These are phyloP conservation scores for Rhizophagus sp. DNA, from an alignment of 192 early-diverging fungal genomes.

Conservation along the genomic window DNA sequence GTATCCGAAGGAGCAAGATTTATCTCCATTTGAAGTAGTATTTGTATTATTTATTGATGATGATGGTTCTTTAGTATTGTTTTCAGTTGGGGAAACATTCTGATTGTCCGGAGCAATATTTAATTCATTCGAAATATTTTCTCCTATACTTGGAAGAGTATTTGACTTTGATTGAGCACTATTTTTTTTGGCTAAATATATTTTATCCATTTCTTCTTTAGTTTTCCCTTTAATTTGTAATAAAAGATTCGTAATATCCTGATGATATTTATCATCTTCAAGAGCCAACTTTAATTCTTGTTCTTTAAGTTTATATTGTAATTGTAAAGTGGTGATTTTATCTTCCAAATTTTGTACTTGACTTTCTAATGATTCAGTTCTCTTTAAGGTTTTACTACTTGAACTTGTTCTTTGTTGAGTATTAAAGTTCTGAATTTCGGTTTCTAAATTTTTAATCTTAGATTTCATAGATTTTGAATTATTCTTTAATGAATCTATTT, in stretches of 20 bases:
- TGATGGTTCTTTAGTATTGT: not conserved
- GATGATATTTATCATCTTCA: not conserved
- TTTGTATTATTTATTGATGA: not conserved
- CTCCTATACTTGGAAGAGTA: not conserved
- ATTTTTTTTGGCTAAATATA: not conserved
- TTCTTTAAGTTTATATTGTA: not conserved
- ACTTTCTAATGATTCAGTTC: not conserved
- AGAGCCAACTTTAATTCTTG: not conserved
- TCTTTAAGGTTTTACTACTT: not conserved
- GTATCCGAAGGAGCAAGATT: not conserved
- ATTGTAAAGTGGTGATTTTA: not conserved
- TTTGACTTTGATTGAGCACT: not conserved
- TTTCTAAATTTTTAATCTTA: not conserved
- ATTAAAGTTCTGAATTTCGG: not conserved
- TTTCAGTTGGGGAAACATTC: not conserved
- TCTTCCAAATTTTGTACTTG: not conserved
- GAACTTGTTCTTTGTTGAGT: not conserved
- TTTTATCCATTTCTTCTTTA: not conserved
- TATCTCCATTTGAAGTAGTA: not conserved
- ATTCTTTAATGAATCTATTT: conserved; percentile 1
- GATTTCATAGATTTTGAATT: not conserved
- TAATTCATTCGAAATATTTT: not conserved
- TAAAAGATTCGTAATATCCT: not conserved
- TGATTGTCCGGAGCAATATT: not conserved
- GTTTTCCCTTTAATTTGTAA: not conserved